Percentiles rank a stretch among this genome's conserved stretches.
phyloP scores from a whole-genome alignment of 768 basidiomycete species.

The Serpula lacrymans region DNA sequence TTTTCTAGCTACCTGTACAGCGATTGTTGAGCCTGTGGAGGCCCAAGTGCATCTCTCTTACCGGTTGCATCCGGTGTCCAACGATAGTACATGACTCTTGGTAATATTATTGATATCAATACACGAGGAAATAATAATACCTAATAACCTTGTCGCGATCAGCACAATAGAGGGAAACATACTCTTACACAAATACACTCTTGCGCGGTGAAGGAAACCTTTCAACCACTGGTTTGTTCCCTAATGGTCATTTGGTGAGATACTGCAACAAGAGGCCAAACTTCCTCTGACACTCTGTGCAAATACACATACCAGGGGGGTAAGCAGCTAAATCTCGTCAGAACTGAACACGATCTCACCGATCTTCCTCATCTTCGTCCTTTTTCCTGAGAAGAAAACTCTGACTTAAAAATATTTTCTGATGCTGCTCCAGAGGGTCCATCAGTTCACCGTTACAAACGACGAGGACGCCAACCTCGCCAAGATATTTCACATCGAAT shows the following conservation, averaged over 20 bases:
- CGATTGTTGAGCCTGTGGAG: too few relatives aligned
- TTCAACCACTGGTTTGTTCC: neutral
- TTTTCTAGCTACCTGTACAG: too few relatives aligned
- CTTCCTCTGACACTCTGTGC: conserved; percentile 12
- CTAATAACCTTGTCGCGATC: neutral
- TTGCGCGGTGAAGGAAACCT: conserved; percentile 4
- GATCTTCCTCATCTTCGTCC: conserved; percentile 26
- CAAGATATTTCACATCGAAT: conserved; percentile 31
- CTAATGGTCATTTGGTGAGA: conserved; percentile 29
- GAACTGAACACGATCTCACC: too few relatives aligned
- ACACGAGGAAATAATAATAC: neutral
- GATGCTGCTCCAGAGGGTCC: conserved; percentile 12
- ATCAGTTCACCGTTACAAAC: conserved; percentile 15
- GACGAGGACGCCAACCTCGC: conserved; percentile 24
- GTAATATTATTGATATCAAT: too few relatives aligned
- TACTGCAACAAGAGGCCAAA: conserved; percentile 27
- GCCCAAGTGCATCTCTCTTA: too few relatives aligned
- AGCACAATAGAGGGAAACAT: neutral
- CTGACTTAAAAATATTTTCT: too few relatives aligned
- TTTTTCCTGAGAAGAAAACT: conserved; percentile 28
- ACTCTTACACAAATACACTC: conserved; percentile 2
- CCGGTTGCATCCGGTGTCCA: too few relatives aligned
- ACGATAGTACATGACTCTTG: too few relatives aligned
- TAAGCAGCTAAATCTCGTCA: neutral
- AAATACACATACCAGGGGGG: neutral